Conservation (phyloP, 345 rosid species). For the Corchorus olitorius region DNA sequence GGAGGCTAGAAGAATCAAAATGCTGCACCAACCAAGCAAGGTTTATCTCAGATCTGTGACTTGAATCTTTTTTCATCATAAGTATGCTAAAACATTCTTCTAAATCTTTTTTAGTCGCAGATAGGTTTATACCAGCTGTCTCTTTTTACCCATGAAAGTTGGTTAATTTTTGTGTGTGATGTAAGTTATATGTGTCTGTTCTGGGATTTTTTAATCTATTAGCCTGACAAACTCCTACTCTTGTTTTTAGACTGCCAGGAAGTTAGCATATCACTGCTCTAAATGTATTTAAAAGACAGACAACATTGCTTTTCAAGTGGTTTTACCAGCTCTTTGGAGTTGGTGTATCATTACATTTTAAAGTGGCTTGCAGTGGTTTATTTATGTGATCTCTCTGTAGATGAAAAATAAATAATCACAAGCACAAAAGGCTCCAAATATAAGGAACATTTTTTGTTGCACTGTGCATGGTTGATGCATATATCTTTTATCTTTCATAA, state of each 20-base stretch:
- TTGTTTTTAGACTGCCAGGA: neutral
- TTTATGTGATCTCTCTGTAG: neutral
- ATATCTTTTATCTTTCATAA: too few species aligned
- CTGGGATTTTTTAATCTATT: neutral
- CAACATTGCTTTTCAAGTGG: neutral
- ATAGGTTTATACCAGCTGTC: neutral
- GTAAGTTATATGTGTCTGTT: neutral
- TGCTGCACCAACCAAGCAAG: slow-evolving; percentile 99
- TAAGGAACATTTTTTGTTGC: too few species aligned
- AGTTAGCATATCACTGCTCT: neutral
- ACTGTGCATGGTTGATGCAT: too few species aligned
- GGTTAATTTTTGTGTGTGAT: neutral
- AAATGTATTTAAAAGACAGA: neutral
- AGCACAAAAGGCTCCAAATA: too few species aligned
- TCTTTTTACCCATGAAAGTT: neutral
- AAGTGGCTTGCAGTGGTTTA: neutral
- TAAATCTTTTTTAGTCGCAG: neutral
- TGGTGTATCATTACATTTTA: neutral
- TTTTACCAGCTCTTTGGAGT: neutral
- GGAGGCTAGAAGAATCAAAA: slow-evolving; percentile 96
- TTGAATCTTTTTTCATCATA: slow-evolving; percentile 11
- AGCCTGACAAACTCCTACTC: neutral
- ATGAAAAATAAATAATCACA: neutral
- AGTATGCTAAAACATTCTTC: neutral
- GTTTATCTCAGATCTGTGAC: slow-evolving; percentile 37